phyloP scores from a whole-genome alignment of 1,284 basidiomycete genomes.

The Leccinum fuscescens region DNA sequence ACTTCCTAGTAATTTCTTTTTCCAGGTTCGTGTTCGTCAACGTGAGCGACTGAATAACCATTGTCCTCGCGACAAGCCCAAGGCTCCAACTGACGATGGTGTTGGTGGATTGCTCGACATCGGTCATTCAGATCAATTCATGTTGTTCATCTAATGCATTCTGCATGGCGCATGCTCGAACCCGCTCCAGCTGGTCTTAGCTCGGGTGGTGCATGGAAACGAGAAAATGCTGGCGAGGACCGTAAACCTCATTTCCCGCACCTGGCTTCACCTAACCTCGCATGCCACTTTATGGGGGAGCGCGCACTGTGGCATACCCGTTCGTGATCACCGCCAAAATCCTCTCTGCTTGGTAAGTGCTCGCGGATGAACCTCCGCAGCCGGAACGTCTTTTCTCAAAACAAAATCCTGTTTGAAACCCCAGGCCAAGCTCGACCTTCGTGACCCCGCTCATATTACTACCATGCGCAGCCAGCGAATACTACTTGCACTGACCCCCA shows the following conservation, averaged over 20 bases:
- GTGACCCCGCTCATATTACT: not conserved
- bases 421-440: not conserved
- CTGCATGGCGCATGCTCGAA: too few species aligned
- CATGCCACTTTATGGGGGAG: too few species aligned
- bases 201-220: too few species aligned
- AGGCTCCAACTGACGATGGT: not conserved
- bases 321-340: too few species aligned
- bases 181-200: too few species aligned
- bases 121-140: not conserved
- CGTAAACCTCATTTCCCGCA: too few species aligned
- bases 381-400: not conserved
- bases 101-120: not conserved
- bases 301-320: too few species aligned
- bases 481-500: not conserved
- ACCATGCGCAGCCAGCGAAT: not conserved
- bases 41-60: not conserved
- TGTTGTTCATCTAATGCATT: too few species aligned
- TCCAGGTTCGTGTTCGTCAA: not conserved
- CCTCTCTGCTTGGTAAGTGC: too few species aligned
- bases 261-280: too few species aligned
- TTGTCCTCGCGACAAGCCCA: not conserved
- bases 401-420: not conserved
- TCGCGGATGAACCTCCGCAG: too few species aligned
- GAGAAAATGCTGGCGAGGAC: too few species aligned
- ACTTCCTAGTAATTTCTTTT: not conserved